These are phyloP conservation scores for Aspergillus latus DNA, from an alignment of 2,329 filamentous ascomycete species.

Conservation along the genomic window DNA sequence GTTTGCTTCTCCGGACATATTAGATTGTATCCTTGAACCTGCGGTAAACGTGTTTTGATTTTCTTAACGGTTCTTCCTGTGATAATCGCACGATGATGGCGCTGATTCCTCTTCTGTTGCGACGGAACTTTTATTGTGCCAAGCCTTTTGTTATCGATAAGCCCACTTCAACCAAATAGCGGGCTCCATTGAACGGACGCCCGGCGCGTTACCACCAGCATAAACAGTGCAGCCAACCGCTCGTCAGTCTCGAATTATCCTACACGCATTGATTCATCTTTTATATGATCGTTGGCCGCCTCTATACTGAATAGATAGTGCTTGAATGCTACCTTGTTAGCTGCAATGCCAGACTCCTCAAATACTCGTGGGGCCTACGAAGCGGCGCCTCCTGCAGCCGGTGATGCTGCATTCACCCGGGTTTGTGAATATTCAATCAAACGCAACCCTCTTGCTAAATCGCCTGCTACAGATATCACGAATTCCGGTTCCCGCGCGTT, in stretches of 20 bases:
- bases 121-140: constrained; percentile 20
- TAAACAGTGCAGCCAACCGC: neutral
- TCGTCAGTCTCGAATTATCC: neutral
- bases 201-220: neutral
- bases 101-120: neutral
- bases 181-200: neutral
- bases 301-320: neutral
- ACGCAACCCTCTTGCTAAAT: neutral
- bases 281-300: neutral
- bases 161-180: constrained; percentile 8
- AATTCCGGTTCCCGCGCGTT: constrained; percentile 30
- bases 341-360: constrained; percentile 31
- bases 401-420: constrained; percentile 30
- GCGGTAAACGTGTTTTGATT: neutral
- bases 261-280: neutral
- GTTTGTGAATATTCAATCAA: constrained; percentile 18
- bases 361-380: constrained; percentile 26
- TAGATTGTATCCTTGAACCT: neutral
- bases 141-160: constrained; percentile 24
- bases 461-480: constrained; percentile 32
- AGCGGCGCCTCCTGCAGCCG: constrained; percentile 22
- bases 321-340: neutral
- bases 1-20: constrained; percentile 22
- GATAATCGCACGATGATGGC: constrained; percentile 1
- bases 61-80: neutral